These are phyloP conservation scores for Hypoxylon sp. DNA, from an alignment of 2,329 filamentous ascomycete genomes.

Conservation along the genomic window DNA sequence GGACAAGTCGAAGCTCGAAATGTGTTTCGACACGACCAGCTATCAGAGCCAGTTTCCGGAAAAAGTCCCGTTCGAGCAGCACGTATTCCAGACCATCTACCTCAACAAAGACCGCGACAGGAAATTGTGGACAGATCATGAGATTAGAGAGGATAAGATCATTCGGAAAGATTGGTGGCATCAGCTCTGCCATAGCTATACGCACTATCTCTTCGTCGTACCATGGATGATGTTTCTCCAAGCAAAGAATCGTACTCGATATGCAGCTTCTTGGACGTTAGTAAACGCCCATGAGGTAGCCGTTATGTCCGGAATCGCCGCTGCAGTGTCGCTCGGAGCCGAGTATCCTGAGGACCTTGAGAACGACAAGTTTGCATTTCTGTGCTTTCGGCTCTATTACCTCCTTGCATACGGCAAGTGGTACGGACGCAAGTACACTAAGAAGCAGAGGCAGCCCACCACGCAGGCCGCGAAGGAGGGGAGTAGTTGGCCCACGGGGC, in stretches of 20 bases:
- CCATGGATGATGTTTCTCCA: conserved; percentile 78
- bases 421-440: conserved; percentile 63
- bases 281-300: conserved; percentile 78
- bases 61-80: conserved; percentile 57
- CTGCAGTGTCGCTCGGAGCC: conserved; percentile 77
- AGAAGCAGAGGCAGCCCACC: conserved; percentile 37
- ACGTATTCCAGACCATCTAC: conserved; percentile 66
- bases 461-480: conserved; percentile 63
- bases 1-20: conserved; percentile 68
- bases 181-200: conserved; percentile 72
- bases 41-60: conserved; percentile 73
- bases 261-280: conserved; percentile 75
- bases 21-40: conserved; percentile 70
- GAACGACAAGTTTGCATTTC: conserved; percentile 72
- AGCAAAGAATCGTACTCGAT: conserved; percentile 71
- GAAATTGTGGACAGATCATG: conserved; percentile 67
- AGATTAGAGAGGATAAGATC: conserved; percentile 68
- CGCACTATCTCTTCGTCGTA: conserved; percentile 72
- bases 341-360: conserved; percentile 75
- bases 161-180: conserved; percentile 74
- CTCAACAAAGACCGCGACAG: conserved; percentile 70
- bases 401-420: conserved; percentile 73
- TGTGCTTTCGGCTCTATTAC: conserved; percentile 74
- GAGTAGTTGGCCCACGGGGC: conserved; percentile 68
- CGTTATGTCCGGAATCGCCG: conserved; percentile 76